phyloP scores from a whole-genome alignment of 2,329 filamentous ascomycete genomes.

The Sarocladium oryzae region DNA sequence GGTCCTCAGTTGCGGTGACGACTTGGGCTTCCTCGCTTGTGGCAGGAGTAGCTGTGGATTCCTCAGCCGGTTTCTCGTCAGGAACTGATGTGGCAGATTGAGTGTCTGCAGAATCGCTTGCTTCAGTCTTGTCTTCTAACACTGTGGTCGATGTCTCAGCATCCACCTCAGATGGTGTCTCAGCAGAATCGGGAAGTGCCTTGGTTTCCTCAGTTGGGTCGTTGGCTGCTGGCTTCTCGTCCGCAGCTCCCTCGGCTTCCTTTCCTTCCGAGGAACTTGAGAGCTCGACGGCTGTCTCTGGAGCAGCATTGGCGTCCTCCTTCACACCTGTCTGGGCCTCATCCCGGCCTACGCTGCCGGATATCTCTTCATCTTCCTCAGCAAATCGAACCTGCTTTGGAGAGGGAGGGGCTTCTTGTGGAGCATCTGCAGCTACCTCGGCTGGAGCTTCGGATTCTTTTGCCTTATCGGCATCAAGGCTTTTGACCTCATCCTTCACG shows the following conservation, averaged over 20 bases:
- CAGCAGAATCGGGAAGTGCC: constrained; percentile 1
- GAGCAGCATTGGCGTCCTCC: constrained; percentile 14
- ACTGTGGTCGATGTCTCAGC: neutral
- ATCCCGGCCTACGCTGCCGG: neutral
- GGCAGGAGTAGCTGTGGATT: neutral
- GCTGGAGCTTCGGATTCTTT: neutral
- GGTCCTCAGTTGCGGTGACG: constrained; percentile 3
- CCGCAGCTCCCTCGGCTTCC: neutral
- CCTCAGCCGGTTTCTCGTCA: constrained; percentile 8
- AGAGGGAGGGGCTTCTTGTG: constrained; percentile 6
- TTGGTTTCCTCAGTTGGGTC: neutral
- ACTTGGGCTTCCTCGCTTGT: constrained; percentile 9
- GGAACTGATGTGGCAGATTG: neutral
- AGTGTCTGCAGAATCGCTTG: neutral
- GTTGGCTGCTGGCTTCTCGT: neutral
- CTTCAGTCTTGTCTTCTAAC: constrained; percentile 5
- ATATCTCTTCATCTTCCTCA: constrained; percentile 11
- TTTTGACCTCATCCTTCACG: neutral
- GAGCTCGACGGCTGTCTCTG: constrained; percentile 13
- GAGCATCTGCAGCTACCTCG: constrained; percentile 1
- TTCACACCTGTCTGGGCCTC: constrained; percentile 2
- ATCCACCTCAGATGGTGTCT: neutral
- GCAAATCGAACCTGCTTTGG: constrained; percentile 13
- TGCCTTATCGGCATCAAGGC: neutral
- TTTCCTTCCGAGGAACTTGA: neutral